Evolutionary conservation across 2,329 filamentous ascomycete genomes (phyloP).

Genomic region (Botrytis paeoniae): DNA sequence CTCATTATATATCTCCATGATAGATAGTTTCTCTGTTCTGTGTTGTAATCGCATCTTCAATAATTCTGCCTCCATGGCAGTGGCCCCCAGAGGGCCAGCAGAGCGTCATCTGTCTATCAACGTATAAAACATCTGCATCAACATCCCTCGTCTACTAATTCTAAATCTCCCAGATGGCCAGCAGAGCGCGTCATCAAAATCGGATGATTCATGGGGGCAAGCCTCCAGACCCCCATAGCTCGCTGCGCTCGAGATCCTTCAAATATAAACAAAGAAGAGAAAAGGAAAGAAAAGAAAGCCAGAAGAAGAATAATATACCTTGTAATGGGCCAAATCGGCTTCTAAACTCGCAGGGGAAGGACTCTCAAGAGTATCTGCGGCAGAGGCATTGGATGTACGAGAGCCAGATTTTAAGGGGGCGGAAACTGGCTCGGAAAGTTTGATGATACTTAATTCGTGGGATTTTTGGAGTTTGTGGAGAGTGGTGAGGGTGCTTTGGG

Average conservation of each 20-base stretch:
- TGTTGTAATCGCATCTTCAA: not conserved
- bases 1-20: not conserved
- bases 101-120: not conserved
- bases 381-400: conserved; percentile 70
- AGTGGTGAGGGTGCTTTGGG: conserved; percentile 44
- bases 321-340: conserved; percentile 85
- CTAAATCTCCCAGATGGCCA: not conserved
- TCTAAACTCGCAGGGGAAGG: conserved; percentile 74
- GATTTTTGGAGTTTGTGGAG: conserved; percentile 54
- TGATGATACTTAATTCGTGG: conserved; percentile 69
- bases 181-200: not conserved
- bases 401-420: conserved; percentile 47
- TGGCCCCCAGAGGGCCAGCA: not conserved
- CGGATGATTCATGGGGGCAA: not conserved
- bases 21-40: not conserved
- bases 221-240: not conserved
- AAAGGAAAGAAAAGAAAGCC: not conserved
- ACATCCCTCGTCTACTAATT: not conserved
- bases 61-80: not conserved
- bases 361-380: conserved; percentile 57
- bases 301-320: conserved; percentile 45
- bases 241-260: not conserved
- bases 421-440: conserved; percentile 71
- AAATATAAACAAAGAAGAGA: not conserved
- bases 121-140: not conserved